phyloP scores from a whole-genome alignment of 495 filamentous ascomycete species.

The Pyrenula massariospora region DNA sequence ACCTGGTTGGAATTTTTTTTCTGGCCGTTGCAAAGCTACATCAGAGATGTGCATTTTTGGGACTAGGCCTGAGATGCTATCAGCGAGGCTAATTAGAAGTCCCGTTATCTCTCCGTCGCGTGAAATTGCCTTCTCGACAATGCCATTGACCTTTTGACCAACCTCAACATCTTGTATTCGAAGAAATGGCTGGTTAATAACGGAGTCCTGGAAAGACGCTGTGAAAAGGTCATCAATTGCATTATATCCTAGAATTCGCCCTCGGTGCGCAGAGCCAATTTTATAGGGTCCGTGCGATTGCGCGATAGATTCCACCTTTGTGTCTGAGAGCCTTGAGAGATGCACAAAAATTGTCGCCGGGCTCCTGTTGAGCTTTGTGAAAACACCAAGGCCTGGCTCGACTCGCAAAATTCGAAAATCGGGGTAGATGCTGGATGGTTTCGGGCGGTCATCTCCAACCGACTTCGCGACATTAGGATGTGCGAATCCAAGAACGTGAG shows the following conservation, averaged over 20 bases:
- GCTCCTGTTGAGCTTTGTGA: constrained; percentile 64
- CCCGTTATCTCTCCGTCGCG: constrained; percentile 62
- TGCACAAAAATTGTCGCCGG: constrained; percentile 79
- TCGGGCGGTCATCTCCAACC: constrained; percentile 28
- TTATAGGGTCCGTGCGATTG: constrained; percentile 66
- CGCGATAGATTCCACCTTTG: constrained; percentile 69
- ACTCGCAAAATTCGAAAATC: constrained; percentile 67
- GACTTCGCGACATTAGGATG: constrained; percentile 6
- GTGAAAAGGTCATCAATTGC: constrained; percentile 73
- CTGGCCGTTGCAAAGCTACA: constrained; percentile 76
- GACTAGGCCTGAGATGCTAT: constrained; percentile 78
- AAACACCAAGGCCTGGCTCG: constrained; percentile 65
- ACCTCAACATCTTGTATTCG: constrained; percentile 77
- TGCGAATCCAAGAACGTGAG: constrained; percentile 62
- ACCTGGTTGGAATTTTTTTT: constrained; percentile 90
- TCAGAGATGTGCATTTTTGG: constrained; percentile 83
- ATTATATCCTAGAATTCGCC: constrained; percentile 78
- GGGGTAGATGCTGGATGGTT: constrained; percentile 64
- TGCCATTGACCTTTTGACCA: constrained; percentile 72
- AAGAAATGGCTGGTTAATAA: constrained; percentile 81
- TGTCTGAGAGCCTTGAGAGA: constrained; percentile 80
- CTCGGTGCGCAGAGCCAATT: constrained; percentile 62
- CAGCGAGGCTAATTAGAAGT: constrained; percentile 69
- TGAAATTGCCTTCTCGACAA: constrained; percentile 71
- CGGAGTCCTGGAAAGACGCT: constrained; percentile 67